Conservation (phyloP, 495 filamentous ascomycete species). For the Talaromyces ruber region DNA sequence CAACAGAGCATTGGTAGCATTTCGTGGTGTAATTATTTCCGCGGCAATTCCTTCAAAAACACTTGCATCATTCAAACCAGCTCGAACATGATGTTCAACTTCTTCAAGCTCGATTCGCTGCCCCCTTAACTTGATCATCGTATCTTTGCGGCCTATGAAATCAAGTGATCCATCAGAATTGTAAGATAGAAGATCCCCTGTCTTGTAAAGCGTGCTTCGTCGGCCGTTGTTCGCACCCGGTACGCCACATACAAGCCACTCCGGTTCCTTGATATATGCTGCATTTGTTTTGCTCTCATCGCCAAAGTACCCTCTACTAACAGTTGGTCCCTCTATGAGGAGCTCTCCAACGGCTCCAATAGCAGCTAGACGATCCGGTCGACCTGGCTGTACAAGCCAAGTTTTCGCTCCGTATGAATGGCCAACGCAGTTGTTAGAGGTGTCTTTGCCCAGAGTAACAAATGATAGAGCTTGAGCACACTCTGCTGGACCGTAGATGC, state of each 20-base stretch:
- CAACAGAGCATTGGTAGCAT: background rate
- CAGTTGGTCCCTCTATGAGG: conserved; percentile 17
- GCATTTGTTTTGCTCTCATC: background rate
- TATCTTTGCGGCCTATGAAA: conserved; percentile 42
- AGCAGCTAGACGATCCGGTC: conserved; percentile 26
- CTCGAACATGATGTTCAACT: conserved; percentile 45
- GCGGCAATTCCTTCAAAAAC: conserved; percentile 20
- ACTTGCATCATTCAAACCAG: conserved; percentile 44
- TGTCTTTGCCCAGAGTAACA: background rate
- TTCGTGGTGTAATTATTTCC: background rate
- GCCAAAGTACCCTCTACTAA: conserved; percentile 10
- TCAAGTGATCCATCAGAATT: conserved; percentile 32
- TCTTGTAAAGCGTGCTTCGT: conserved; percentile 39
- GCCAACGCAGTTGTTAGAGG: background rate
- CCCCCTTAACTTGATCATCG: conserved; percentile 44
- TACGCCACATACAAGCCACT: conserved; percentile 19
- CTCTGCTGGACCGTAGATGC: conserved; percentile 46
- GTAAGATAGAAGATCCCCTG: conserved; percentile 44
- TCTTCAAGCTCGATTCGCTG: conserved; percentile 48
- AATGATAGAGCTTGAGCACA: conserved; percentile 12
- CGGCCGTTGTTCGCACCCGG: conserved; percentile 31
- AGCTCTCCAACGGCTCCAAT: conserved; percentile 38
- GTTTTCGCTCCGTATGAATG: background rate
- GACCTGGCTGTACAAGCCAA: conserved; percentile 14
- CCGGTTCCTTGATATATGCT: background rate